Base-by-base conservation (phyloP, 2,329 filamentous ascomycete genomes). In the Pseudogymnoascus pannorum region DNA sequence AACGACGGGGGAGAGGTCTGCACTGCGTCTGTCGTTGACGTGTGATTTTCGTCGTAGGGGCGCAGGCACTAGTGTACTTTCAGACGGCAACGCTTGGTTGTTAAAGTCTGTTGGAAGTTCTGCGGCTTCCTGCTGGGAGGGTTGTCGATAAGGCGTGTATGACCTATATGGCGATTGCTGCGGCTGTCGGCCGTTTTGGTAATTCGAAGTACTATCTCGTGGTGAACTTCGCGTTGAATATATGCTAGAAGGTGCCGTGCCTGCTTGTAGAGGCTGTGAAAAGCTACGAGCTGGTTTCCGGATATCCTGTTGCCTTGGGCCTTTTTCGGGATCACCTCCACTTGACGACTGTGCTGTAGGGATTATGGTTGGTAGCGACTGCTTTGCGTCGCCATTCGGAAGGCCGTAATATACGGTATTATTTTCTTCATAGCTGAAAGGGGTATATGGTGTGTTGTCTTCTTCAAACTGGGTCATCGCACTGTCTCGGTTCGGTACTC, bases 381-480 rank as follows among this genome's bases (percentile, higher is more conserved):
- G 20, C 12, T 29, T 51, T 51, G 9, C 22, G 6, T 51, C 42
- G 22, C 22, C 42, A 16, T 51, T 51, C 4, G 22, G 42, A 4
- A 51, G 42, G 14, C 42, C 42, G 42, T 51, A 51, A 51, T 51
- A 51, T 51, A 26, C 5, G 14, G 42, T 51, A 51, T 51, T 51
- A 51, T 29, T 16, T 26, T 51, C 42, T 51, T 51, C 42, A 3
- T 51, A 51, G 7, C 42, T 51, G 3, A 51, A 51, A 51, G 22
- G 42, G 26, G 42, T 51, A 22, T 26, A 51, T 26, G 42, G 42
- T 11, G 42, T 51, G 22, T 11, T 51, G 22, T 72, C 70, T 38
- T 72, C 69, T 60, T 72, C 70, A 44, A 72, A 72, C 35, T 70
- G 66, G n/a, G 70, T 72, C 26, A 62, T 64, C 24, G 65, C 64